phyloP scores from a whole-genome alignment of 2,329 filamentous ascomycete species.

The Aspergillus hiratsukae region DNA sequence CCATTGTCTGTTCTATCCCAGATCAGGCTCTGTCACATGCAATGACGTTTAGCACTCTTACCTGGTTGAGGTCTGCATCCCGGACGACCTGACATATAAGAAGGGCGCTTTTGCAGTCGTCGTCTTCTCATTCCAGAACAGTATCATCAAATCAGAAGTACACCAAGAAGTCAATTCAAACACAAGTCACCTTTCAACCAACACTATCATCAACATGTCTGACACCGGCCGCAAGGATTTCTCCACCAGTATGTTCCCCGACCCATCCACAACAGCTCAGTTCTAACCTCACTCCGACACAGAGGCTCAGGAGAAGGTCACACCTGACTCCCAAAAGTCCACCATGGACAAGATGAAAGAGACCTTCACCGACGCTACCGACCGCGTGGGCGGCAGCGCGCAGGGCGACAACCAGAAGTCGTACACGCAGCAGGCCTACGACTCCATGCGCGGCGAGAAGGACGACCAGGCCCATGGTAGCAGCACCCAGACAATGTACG shows the following conservation, averaged over 20 bases:
- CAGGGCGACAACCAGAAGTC: conserved; percentile 55
- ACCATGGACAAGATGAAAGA: conserved; percentile 57
- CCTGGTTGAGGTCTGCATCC: too few species aligned
- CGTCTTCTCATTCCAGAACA: background rate
- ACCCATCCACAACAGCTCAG: conserved; percentile 14
- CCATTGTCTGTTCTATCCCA: background rate
- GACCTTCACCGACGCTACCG: conserved; percentile 50
- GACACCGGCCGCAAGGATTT: conserved; percentile 60
- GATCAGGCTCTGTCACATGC: background rate
- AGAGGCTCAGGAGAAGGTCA: conserved; percentile 55
- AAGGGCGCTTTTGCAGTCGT: background rate
- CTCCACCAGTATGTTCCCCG: conserved; percentile 40
- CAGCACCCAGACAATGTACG: conserved; percentile 38
- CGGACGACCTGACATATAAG: too few species aligned
- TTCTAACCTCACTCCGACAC: conserved; percentile 6
- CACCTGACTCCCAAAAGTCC: conserved; percentile 58
- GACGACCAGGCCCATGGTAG: conserved; percentile 43
- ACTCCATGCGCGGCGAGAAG: conserved; percentile 34
- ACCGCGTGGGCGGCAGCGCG: conserved; percentile 50
- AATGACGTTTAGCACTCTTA: background rate
- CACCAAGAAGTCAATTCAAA: background rate
- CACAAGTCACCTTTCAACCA: background rate
- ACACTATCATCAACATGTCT: conserved; percentile 51
- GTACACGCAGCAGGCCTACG: conserved; percentile 46
- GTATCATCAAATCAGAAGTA: background rate